Evolutionary conservation across 306 rosid species (phyloP), one percentile per base, ranked within the genome.

Genomic region (Quercus wislizeni): DNA sequence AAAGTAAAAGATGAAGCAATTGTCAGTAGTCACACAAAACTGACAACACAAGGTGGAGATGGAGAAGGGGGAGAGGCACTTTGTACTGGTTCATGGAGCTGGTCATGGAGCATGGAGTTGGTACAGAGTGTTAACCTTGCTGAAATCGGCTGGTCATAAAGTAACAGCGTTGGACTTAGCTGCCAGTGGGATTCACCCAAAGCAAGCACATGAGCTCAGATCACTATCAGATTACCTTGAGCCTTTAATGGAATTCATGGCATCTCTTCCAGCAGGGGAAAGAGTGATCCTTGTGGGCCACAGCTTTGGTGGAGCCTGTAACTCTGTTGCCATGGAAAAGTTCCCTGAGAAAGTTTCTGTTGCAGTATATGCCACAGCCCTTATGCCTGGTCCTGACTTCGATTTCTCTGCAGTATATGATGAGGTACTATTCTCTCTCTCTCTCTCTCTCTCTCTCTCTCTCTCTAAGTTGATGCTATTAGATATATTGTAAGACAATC

Each of bases 31-130:
- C 54, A 49, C 54, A 49, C 17, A 49, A 4, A 49, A 10, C 46
- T 38, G 46, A 49, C 54, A 49, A 12, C 54, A 49, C 15, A 12
- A 49, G 27, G 14, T 9, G 10, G 12, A 73, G 63, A 75, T 74
- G 79, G 74, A 70, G 11, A 70, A 65, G 13, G 27, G 28, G 7
- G 51, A 7, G 64, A 79, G 64, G 35, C 92, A 86, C 52, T 86
- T 87, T n/a, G 90, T 92, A 56, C 69, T 87, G 76, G 84, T 87
- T 68, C 97, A 92, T 38, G 94, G 94, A 43, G 80, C 88, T 0
- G 61, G 88, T 28, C 89, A 83, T 74, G 97, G 97, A 11, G 93
- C 89, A 0, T 90, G 97, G 93, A 80, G 90, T 61, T 92, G 97
- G 93, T 89, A 83, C 10, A 90, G 88, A 85, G 43, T 89, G 1